These are phyloP conservation scores for Fusarium buxicola DNA, from an alignment of 2,329 filamentous ascomycete species.

Conservation along the genomic window DNA sequence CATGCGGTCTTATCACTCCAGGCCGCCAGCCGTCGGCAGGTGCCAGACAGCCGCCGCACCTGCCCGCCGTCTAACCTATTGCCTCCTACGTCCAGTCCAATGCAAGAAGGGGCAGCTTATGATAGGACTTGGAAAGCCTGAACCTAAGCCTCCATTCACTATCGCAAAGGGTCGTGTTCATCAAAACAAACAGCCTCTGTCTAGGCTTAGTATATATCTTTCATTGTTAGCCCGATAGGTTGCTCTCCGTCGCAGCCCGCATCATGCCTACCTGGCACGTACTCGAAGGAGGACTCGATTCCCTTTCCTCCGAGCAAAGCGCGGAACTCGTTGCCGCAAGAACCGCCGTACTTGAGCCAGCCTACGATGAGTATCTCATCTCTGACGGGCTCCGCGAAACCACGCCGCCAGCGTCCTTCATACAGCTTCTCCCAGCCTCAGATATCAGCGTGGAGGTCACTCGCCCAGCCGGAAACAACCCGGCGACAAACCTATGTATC, in stretches of 20 bases:
- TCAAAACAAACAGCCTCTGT: background rate
- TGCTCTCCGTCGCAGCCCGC: background rate
- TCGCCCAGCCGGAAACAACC: slow-evolving; percentile 12
- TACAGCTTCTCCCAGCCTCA: slow-evolving; percentile 26
- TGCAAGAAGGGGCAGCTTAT: background rate
- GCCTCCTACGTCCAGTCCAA: background rate
- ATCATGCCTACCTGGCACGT: slow-evolving; percentile 16
- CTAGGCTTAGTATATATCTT: background rate
- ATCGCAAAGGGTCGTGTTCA: background rate
- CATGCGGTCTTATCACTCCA: background rate
- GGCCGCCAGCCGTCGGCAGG: slow-evolving; percentile 20
- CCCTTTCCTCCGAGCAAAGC: background rate
- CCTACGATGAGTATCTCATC: slow-evolving; percentile 32
- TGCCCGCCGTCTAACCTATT: slow-evolving; percentile 15
- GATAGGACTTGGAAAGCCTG: background rate
- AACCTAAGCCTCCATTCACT: background rate
- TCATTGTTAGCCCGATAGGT: background rate
- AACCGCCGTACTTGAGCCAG: slow-evolving; percentile 18
- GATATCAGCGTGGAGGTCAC: slow-evolving; percentile 26
- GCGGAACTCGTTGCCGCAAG: slow-evolving; percentile 1
- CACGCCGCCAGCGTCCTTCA: slow-evolving; percentile 5
- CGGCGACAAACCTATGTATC: slow-evolving; percentile 24
- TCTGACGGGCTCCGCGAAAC: slow-evolving; percentile 8
- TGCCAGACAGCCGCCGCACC: slow-evolving; percentile 22
- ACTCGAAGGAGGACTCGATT: slow-evolving; percentile 9